Evolutionary conservation across 805 yeast genomes (phyloP), one percentile per base, ranked within the genome.

Genomic region (Zygotorulaspora sp.): DNA sequence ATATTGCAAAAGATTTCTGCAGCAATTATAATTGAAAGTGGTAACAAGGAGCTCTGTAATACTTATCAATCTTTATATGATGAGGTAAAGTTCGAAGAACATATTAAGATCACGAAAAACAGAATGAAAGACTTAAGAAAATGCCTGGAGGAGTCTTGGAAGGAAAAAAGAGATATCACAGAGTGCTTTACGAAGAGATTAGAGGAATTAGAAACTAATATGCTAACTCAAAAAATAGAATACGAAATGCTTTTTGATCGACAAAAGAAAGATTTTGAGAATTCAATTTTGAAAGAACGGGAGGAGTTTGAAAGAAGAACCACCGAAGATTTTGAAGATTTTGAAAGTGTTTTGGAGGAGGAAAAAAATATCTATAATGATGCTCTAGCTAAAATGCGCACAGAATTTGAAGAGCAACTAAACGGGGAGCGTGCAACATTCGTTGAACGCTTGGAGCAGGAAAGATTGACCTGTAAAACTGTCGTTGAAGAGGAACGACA

Each of bases 21-120:
- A 14, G 30, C 30, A 5, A 26, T 26, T 26, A 26, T 26, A 4
- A 17, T 26, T 17, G 30, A 26, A 14, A 12, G 30, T 26, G 30
- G 30, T n/a, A 26, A 26, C 14, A 26, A 26, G 8, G 30, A 26
- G 15, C 14, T 12, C 17, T 26, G 7, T 8, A 26, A 26, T 26
- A 26, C n/a, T 14, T 26, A 26, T 26, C 30, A 26, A 26, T 26
- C 30, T 3, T 14, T 26, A 26, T 26, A 26, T 8, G 30, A 26
- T 26, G 30, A 26, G 17, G 17, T 26, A 4, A 26, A 26, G 8
- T 26, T 26, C 15, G 30, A 26, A 26, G 30, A 26, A 4, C 15
- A 26, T 26, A 12, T n/a, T 12, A n/a, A 14, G 15, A 6, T 14
- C 5, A 26, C 14, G 30, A 26, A 26, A 14, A 14, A 10, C 30